These are phyloP conservation scores for Cyamopsis tetragonoloba DNA, from an alignment of 306 rosid species.

Conservation along the genomic window DNA sequence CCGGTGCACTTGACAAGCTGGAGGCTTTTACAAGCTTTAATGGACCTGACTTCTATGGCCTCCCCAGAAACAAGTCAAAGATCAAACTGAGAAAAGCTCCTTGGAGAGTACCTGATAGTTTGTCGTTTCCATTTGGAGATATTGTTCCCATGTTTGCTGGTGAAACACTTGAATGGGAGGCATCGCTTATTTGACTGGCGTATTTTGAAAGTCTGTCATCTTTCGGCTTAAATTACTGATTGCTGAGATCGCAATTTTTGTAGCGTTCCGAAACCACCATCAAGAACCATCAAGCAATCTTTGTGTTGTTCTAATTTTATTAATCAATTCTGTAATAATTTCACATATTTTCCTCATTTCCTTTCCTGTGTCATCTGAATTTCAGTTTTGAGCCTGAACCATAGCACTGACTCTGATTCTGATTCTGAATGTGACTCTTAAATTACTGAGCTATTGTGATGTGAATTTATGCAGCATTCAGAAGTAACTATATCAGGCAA, in stretches of 20 bases:
- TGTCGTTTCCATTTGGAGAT: conserved; percentile 69
- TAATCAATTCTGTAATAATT: neutral
- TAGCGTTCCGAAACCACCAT: neutral
- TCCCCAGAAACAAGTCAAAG: conserved; percentile 71
- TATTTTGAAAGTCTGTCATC: neutral
- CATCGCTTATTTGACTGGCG: conserved; percentile 33
- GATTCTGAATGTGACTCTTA: too few relatives aligned
- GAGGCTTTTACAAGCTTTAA: conserved; percentile 94
- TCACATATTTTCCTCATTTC: neutral
- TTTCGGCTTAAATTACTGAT: conserved; percentile 9
- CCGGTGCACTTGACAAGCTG: conserved; percentile 79
- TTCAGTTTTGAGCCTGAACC: neutral
- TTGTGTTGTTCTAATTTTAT: neutral
- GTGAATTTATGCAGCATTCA: too few relatives aligned
- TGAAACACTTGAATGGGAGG: conserved; percentile 76
- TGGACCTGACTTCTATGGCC: conserved; percentile 96
- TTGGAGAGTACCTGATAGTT: conserved; percentile 69
- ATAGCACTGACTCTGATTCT: neutral
- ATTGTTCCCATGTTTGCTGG: conserved; percentile 87
- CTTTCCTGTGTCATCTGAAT: neutral
- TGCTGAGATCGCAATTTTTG: neutral
- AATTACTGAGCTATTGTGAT: too few relatives aligned
- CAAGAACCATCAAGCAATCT: neutral
- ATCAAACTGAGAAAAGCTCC: conserved; percentile 59
- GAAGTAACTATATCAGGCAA: too few relatives aligned